A percentile compares a stretch with the other conserved stretches of the same genome.
Conservation (phyloP, 495 filamentous ascomycete species). For the Niebla homalea region DNA sequence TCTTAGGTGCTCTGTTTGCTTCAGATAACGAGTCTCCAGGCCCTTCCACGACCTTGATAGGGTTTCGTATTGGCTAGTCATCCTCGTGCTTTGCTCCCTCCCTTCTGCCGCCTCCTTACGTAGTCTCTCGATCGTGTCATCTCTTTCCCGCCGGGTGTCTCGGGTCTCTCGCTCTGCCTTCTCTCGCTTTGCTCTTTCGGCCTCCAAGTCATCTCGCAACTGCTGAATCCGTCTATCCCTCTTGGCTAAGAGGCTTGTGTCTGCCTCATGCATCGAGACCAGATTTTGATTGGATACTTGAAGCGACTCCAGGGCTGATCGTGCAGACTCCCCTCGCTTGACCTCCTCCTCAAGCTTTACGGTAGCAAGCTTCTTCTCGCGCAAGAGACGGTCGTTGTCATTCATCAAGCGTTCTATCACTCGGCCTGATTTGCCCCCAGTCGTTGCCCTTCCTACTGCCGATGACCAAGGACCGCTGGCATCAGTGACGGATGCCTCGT, state of each 20-base stretch:
- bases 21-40: constrained; percentile 46
- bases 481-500: constrained; percentile 28
- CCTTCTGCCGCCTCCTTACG: constrained; percentile 50
- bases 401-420: constrained; percentile 83
- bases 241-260: constrained; percentile 55
- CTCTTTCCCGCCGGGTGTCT: constrained; percentile 47
- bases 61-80: constrained; percentile 53
- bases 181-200: constrained; percentile 49
- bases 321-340: constrained; percentile 54
- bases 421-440: constrained; percentile 72
- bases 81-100: constrained; percentile 39
- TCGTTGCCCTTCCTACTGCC: constrained; percentile 63
- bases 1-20: constrained; percentile 40
- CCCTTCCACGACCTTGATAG: constrained; percentile 52
- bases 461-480: constrained; percentile 45
- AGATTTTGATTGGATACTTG: constrained; percentile 60
- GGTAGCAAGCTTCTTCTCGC: constrained; percentile 64
- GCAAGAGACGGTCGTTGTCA: constrained; percentile 73
- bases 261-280: constrained; percentile 51
- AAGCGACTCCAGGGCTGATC: constrained; percentile 56
- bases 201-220: constrained; percentile 49
- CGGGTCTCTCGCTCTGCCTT: constrained; percentile 50
- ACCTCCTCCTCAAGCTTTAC: constrained; percentile 31
- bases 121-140: constrained; percentile 39
- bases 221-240: constrained; percentile 74